Conservation (phyloP, 176 grass and related monocot genomes). For the Carex kokanica region DNA sequence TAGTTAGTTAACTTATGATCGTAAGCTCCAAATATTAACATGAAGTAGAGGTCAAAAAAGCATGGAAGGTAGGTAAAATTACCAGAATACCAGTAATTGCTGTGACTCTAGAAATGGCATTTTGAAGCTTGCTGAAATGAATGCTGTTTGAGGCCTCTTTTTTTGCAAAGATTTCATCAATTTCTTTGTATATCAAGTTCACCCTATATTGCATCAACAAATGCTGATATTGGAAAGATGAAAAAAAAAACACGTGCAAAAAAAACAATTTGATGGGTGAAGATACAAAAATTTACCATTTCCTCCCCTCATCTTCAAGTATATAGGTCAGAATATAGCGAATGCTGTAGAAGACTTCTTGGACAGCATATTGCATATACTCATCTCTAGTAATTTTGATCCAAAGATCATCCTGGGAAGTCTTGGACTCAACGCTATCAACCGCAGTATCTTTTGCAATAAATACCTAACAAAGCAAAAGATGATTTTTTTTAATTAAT, state of each 20-base stretch:
- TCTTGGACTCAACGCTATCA: constrained; percentile 43
- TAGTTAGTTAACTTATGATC: constrained; percentile 7
- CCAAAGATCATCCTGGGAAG: constrained; percentile 79
- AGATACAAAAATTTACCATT: constrained; percentile 46
- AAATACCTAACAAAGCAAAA: constrained; percentile 58
- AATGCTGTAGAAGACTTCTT: constrained; percentile 67
- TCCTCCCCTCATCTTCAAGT: constrained; percentile 62
- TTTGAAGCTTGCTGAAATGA: constrained; percentile 48
- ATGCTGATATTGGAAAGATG: constrained; percentile 17
- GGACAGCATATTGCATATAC: constrained; percentile 84
- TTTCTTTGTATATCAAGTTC: constrained; percentile 51
- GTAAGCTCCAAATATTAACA: background rate
- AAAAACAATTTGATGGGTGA: background rate
- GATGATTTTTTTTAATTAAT: background rate
- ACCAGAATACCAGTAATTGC: constrained; percentile 81
- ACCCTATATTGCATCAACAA: constrained; percentile 56
- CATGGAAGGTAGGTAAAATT: background rate
- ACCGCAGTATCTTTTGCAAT: constrained; percentile 83
- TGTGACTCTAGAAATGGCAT: constrained; percentile 75
- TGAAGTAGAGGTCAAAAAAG: background rate
- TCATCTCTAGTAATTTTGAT: constrained; percentile 76
- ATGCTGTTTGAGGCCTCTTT: constrained; percentile 36
- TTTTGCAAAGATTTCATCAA: constrained; percentile 50
- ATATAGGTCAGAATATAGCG: constrained; percentile 59
- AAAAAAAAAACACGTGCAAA: background rate